These are phyloP conservation scores for Pseudonitzschia multistriata DNA, from an alignment of 108 stramenopile species.

Conservation along the genomic window DNA sequence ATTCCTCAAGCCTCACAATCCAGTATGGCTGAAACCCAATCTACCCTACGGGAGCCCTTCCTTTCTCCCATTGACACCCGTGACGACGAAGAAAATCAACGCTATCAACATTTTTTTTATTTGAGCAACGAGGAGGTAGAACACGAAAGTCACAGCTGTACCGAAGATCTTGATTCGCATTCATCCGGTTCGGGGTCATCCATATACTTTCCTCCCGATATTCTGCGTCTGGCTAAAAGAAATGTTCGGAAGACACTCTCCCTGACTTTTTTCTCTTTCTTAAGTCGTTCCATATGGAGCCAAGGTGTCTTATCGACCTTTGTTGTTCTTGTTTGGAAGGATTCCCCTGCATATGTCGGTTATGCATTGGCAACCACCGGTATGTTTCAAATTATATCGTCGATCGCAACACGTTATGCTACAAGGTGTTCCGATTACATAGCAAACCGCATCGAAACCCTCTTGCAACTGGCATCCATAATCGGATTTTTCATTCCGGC, in stretches of 20 bases:
- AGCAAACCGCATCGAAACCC: not conserved
- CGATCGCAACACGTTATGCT: not conserved
- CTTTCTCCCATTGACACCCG: not conserved
- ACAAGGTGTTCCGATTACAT: not conserved
- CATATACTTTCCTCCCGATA: not conserved
- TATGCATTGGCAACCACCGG: constrained; percentile 21
- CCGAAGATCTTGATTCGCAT: not conserved
- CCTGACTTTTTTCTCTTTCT: constrained; percentile 20
- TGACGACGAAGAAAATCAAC: constrained; percentile 1
- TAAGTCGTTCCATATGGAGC: constrained; percentile 25
- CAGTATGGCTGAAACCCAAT: not conserved
- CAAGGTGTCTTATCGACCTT: constrained; percentile 19
- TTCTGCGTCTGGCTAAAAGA: not conserved
- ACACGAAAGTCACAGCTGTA: not conserved
- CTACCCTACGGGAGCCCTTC: not conserved
- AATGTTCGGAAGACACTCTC: constrained; percentile 22
- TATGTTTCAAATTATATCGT: constrained; percentile 16
- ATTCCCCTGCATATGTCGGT: constrained; percentile 18
- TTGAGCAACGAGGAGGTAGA: not conserved
- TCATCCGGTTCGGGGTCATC: not conserved
- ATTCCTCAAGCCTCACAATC: no score
- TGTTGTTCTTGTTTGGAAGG: constrained; percentile 14
- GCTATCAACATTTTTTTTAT: not conserved
- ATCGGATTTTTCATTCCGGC: constrained; percentile 4
- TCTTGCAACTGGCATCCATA: constrained; percentile 8